A percentile compares a stretch with the other conserved stretches of the same genome.
These are phyloP conservation scores for Elsinoe fawcettii DNA, from an alignment of 2,329 filamentous ascomycete genomes.

Conservation along the genomic window DNA sequence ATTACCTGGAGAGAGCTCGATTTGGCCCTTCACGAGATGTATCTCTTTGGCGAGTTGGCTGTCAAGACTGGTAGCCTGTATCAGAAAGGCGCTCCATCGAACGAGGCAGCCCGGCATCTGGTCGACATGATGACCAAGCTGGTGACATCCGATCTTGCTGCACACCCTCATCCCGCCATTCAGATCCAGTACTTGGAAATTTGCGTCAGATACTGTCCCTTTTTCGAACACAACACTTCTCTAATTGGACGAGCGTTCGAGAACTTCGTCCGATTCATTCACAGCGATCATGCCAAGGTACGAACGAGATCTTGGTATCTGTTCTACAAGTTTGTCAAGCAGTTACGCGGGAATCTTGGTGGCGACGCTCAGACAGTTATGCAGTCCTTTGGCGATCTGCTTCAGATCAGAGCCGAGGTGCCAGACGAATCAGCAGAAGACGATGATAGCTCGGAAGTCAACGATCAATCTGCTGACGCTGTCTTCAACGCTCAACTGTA, in stretches of 20 bases:
- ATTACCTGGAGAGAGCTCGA: constrained; percentile 95
- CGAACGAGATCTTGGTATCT: constrained; percentile 93
- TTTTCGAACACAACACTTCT: constrained; percentile 77
- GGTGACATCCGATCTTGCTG: constrained; percentile 83
- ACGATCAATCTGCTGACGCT: constrained; percentile 81
- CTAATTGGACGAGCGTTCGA: constrained; percentile 83
- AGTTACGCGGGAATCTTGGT: constrained; percentile 73
- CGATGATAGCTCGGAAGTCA: constrained; percentile 92
- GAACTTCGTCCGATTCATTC: constrained; percentile 82
- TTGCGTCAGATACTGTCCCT: constrained; percentile 84
- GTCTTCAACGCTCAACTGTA: constrained; percentile 87
- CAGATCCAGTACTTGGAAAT: constrained; percentile 98
- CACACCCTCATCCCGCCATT: constrained; percentile 81
- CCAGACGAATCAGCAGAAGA: constrained; percentile 71
- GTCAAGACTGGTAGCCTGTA: constrained; percentile 81
- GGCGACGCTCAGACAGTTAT: constrained; percentile 89
- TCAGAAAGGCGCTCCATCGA: constrained; percentile 73
- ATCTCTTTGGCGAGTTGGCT: constrained; percentile 88
- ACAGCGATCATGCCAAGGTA: constrained; percentile 79
- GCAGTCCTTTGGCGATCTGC: constrained; percentile 76
- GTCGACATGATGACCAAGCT: constrained; percentile 92
- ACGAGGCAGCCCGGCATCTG: constrained; percentile 69
- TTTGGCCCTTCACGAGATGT: constrained; percentile 90
- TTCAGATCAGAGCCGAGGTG: constrained; percentile 85
- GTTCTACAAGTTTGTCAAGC: constrained; percentile 86